These are phyloP conservation scores for Mucor velutinosus DNA, from an alignment of 371 early-diverging fungal species.

Conservation along the genomic window DNA sequence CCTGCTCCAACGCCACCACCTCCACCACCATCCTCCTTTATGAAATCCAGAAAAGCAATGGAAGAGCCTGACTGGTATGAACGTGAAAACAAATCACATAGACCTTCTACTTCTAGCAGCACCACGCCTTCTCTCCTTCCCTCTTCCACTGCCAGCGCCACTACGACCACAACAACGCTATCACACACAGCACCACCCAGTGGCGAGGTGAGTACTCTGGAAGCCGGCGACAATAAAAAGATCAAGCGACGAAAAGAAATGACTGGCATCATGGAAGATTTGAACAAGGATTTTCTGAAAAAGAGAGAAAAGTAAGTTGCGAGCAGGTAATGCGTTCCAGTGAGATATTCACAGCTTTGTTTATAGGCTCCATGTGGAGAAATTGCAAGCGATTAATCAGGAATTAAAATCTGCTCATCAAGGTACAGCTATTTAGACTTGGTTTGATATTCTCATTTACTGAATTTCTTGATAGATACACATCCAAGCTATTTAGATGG, in stretches of 20 bases:
- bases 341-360: background rate
- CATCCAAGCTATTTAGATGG: conserved; percentile 72
- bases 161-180: background rate
- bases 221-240: conserved; percentile 34
- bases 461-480: conserved; percentile 49
- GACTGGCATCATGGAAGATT: conserved; percentile 33
- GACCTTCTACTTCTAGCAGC: background rate
- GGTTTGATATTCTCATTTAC: background rate
- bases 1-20: background rate
- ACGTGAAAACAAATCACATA: conserved; percentile 1
- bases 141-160: background rate
- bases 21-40: background rate
- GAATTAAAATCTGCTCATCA: conserved; percentile 30
- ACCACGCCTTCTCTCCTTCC: background rate
- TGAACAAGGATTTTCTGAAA: conserved; percentile 45
- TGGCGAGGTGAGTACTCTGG: background rate
- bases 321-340: background rate
- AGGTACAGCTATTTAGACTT: conserved; percentile 18
- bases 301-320: conserved; percentile 40
- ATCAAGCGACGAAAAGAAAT: conserved; percentile 43
- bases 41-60: background rate
- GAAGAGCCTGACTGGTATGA: conserved; percentile 20
- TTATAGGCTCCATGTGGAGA: conserved; percentile 35
- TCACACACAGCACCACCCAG: background rate
- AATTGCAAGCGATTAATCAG: conserved; percentile 26